Evolutionary conservation across 140 eudicot species (phyloP), one percentile per base, ranked within the genome.

Genomic region (Oenanthe javanica): DNA sequence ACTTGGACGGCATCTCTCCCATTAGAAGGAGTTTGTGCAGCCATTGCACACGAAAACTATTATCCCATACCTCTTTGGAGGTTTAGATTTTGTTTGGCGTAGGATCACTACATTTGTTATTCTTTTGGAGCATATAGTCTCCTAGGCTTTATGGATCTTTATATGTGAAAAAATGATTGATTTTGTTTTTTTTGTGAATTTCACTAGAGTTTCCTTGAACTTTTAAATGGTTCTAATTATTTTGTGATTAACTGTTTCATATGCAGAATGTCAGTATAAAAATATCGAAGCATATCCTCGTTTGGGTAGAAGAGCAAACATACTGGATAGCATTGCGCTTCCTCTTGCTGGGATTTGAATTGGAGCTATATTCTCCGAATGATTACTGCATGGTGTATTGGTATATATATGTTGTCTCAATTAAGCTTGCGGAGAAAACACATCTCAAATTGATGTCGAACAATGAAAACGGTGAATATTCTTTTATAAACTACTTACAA

Each of bases 381-480:
- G 98, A 94, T 81, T 94, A 90, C 84, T 94, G 98, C 96, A 94
- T 94, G 98, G 98, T 92, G 1, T 94, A 94, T 85, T 94, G 98
- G 98, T 94, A 94, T 85, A 86, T 89, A 66, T 92, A 94, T 81
- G 85, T 90, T 76, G 80, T 92, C 48, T 80, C 91, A 81, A 87
- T 92, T 80, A 94, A 92, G 84, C 98, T 94, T 83, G 96, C 94
- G 12, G 98, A 94, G 87, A 94, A 92, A 82, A 78, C 92, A 36
- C 98, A 94, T 81, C 86, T 89, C 80, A 89, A 89, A 81, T 86
- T 84, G 90, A 80, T 86, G 79, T 80, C 90, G 38, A 85, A 82
- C 86, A 81, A 72, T 71, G 97, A 94, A 23, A 85, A 87, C n/a
- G 86, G 98, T 91, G 82, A 91, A 94, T 81, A 52, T 83, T 45